Conservation (phyloP, 257 asterid species). For the Solanum infundibuliforme region DNA sequence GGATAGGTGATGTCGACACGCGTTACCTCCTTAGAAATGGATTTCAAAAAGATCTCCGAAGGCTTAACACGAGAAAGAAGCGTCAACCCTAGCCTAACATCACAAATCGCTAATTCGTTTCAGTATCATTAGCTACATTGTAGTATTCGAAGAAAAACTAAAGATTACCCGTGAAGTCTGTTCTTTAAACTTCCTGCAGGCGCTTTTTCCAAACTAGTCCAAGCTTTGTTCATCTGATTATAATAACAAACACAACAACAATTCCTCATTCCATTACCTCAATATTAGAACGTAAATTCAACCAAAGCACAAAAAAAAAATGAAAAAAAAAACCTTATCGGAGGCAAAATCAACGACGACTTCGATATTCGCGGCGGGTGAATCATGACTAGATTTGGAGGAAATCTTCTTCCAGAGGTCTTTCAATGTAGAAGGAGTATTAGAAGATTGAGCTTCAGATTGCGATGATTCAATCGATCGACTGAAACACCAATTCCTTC, state of each 20-base stretch:
- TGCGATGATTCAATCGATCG: constrained; percentile 51
- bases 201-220: constrained; percentile 80
- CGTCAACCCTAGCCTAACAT: constrained; percentile 66
- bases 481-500: constrained; percentile 93
- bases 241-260: background rate
- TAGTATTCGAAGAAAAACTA: background rate
- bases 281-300: background rate
- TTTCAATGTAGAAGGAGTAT: constrained; percentile 61
- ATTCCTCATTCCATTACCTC: background rate
- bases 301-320: background rate
- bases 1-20: constrained; percentile 67
- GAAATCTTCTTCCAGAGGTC: constrained; percentile 42
- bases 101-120: background rate
- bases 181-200: constrained; percentile 70
- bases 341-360: constrained; percentile 64
- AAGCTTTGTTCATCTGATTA: constrained; percentile 73
- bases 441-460: constrained; percentile 34
- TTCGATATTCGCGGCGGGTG: constrained; percentile 40
- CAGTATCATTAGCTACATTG: background rate
- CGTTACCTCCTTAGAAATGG: constrained; percentile 69
- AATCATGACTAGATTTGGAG: constrained; percentile 11
- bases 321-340: constrained; percentile 34
- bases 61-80: constrained; percentile 87
- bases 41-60: constrained; percentile 81
- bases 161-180: constrained; percentile 68